Evolutionary conservation across 2,329 filamentous ascomycete genomes (phyloP), one percentile per base, ranked within the genome.

Genomic region (Claviceps pusilla): DNA sequence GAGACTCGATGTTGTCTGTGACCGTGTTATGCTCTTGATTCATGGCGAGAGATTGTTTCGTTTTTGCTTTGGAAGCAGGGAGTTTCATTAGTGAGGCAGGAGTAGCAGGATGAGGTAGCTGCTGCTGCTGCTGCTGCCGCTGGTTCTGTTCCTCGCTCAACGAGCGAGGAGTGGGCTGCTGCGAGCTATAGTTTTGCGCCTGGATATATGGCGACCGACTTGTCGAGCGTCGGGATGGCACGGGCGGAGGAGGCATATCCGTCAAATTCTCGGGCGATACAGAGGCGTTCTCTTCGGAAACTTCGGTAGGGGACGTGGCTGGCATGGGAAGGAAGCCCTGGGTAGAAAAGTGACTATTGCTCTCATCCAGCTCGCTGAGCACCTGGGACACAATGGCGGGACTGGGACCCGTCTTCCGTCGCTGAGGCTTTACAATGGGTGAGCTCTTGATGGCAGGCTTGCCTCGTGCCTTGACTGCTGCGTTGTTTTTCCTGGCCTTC

Each of bases 81-180:
- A 91, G 75, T 62, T 82, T 85, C 86, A 96, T 95, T 56, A 95
- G 71, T 7, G 89, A 95, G 9, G 90, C 88, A 0, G 89, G 89
- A 0, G 89, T 95, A 1, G 88, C 89, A 11, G 87, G 87, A 52
- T 82, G 80, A 61, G 71, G 24, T 24, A 3, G 24, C 24, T 24
- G 24, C 24, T 24, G 73, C 52, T 47, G 45, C 45, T 53, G 48
- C 35, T 46, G 57, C 43, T 51, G 55, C 47, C 49, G 19, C 37
- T 53, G 57, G 24, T 39, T 55, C 39, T 52, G 52, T 47, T 55
- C 53, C n/a, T 54, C 55, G 1, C 51, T 39, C 43, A 51, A 24
- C 12, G 55, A 54, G 11, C 51, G 57, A 45, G 51, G 52, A n/a
- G 43, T 56, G 3, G 62, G 62, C 33, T 64, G 63, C 50, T 63